A percentile compares a stretch with the other conserved stretches of the same genome.
Conservation (phyloP, 345 rosid genomes). For the Bretschneidera sinensis region DNA sequence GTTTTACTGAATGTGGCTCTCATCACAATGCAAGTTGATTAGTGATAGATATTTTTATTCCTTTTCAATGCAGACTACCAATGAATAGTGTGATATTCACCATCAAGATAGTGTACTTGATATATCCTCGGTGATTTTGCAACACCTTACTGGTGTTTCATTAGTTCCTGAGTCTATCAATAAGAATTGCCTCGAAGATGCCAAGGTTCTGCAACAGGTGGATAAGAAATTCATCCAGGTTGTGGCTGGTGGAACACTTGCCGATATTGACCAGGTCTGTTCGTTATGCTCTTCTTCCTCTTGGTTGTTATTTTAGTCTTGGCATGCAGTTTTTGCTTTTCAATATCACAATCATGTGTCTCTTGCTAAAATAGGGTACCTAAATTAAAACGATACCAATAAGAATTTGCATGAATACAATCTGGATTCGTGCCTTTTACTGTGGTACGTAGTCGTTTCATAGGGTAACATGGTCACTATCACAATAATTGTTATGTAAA, state of each 20-base stretch:
- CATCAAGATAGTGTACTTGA: constrained; percentile 52
- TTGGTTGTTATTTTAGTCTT: not conserved
- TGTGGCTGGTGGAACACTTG: constrained; percentile 70
- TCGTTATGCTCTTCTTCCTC: constrained; percentile 6
- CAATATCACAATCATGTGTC: too few relatives aligned
- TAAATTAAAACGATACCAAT: too few relatives aligned
- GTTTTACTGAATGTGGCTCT: constrained; percentile 4
- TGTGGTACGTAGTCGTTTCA: too few relatives aligned
- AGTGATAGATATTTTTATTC: constrained; percentile 7
- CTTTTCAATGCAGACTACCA: constrained; percentile 37
- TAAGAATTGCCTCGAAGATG: constrained; percentile 56
- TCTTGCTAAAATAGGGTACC: too few relatives aligned
- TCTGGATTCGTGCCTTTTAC: too few relatives aligned
- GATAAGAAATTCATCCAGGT: constrained; percentile 94
- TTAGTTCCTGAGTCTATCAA: constrained; percentile 64
- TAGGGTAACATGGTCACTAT: too few relatives aligned
- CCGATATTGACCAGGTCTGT: constrained; percentile 88
- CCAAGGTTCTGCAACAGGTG: constrained; percentile 77
- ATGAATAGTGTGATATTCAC: constrained; percentile 27
- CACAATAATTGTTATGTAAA: too few relatives aligned
- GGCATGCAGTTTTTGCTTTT: too few relatives aligned
- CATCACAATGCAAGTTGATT: not conserved
- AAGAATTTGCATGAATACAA: not conserved
- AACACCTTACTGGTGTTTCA: constrained; percentile 50
- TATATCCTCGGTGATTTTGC: constrained; percentile 54